Evolutionary conservation across 1,139 yeast species (phyloP), one percentile per base, ranked within the genome.

Genomic region (Kluyveromyces marxianus): DNA sequence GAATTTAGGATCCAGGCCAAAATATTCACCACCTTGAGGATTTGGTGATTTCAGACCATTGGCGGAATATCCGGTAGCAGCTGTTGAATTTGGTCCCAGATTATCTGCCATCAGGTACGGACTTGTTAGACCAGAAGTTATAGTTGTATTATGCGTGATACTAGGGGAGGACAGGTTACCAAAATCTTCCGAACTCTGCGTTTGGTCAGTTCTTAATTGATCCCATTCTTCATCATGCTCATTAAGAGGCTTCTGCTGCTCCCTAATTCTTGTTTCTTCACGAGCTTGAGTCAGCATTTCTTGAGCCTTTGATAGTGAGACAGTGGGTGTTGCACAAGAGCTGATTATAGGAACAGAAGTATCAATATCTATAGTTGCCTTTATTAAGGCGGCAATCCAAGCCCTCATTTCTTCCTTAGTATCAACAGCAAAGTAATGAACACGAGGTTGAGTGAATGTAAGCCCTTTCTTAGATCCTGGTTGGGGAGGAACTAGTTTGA

Each of bases 391-490:
- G 48, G 90, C 86, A 78, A 90, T 81, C 99, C 99, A 92, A 1
- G 77, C 79, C 60, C 96, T 75, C 96, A 92, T 85, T 52, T 90
- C 97, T 44, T 88, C 96, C 48, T 75, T 79, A 1, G 88, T 76
- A 48, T 92, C 97, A 34, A 90, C 97, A 0, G 97, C 97, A 73
- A 92, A 94, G 65, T 83, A 92, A 60, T 92, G 98, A 3, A 90
- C 86, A 55, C 89, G 87, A 32, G 96, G 98, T 55, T 90, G 96
- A 0, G 99, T 94, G 63, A 94, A 94, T 0, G 96, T 90, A 48
- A 92, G 77, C 0, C 97, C 97, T 66, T 90, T 92, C 55, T 83
- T 82, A 51, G 92, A 86, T 0, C 99, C 99, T 0, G 98, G 98
- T 1, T 95, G 96, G 0, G 99, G 99, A 4, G 99, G 99, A 2